Conservation (phyloP, 495 filamentous ascomycete genomes). For the Lasiosphaeris hirsuta region DNA sequence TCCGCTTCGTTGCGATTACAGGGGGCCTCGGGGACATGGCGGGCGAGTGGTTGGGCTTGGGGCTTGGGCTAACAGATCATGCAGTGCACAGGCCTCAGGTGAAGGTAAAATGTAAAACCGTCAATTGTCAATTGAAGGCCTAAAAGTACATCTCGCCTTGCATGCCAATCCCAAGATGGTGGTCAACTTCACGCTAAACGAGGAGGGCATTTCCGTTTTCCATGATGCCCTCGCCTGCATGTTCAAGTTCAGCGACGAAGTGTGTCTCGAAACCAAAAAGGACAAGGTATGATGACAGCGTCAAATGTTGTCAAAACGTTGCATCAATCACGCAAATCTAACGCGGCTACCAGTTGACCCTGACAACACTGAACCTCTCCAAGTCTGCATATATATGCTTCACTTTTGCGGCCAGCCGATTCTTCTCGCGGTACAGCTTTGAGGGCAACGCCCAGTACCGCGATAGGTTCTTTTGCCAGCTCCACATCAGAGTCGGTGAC, state of each 20-base stretch:
- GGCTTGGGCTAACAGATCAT: neutral
- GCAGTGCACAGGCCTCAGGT: too few species aligned
- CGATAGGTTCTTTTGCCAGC: conserved; percentile 49
- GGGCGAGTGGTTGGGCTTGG: neutral
- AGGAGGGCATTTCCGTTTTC: conserved; percentile 66
- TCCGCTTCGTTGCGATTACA: too few species aligned
- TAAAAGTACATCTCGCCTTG: neutral
- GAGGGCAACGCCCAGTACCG: conserved; percentile 42
- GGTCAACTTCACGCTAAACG: conserved; percentile 75
- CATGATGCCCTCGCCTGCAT: conserved; percentile 86
- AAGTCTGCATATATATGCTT: conserved; percentile 91
- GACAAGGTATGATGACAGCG: conserved; percentile 55
- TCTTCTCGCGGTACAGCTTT: conserved; percentile 78
- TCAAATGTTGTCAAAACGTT: neutral
- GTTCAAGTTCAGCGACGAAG: conserved; percentile 85
- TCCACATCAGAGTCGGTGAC: conserved; percentile 41
- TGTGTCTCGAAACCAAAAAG: conserved; percentile 77
- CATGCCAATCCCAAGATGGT: conserved; percentile 29
- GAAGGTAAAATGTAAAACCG: too few species aligned
- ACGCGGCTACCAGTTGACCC: conserved; percentile 56
- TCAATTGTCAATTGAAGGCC: too few species aligned
- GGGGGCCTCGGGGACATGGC: too few species aligned
- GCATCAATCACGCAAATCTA: conserved; percentile 3
- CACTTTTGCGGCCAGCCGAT: conserved; percentile 64
- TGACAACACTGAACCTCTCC: conserved; percentile 85